Conservation (phyloP, 345 rosid genomes). For the Corchorus olitorius region DNA sequence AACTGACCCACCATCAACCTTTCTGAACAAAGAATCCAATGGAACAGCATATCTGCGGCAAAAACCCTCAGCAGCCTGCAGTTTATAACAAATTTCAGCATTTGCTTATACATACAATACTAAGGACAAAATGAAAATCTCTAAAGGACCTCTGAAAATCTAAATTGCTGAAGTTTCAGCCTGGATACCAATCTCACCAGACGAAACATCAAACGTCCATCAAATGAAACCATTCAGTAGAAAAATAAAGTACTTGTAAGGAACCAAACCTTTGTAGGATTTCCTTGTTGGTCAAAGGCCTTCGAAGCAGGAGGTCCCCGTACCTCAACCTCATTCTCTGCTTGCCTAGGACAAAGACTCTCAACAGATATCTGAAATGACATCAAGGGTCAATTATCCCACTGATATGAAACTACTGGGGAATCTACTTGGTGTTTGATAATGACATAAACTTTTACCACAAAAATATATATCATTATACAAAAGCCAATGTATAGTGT, state of each 20-base stretch:
- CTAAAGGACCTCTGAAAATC: background rate
- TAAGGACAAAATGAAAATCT: slow-evolving; percentile 16
- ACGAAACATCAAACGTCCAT: slow-evolving; percentile 15
- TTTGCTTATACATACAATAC: background rate
- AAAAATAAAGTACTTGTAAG: slow-evolving; percentile 19
- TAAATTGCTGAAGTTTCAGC: background rate
- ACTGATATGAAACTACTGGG: slow-evolving; percentile 2
- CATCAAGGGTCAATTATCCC: slow-evolving; percentile 13
- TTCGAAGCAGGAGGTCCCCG: slow-evolving; percentile 95
- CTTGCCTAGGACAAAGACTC: slow-evolving; percentile 71
- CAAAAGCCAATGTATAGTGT: background rate
- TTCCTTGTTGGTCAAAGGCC: slow-evolving; percentile 87
- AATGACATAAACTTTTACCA: slow-evolving; percentile 2
- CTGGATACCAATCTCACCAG: background rate
- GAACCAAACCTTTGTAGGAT: slow-evolving; percentile 83
- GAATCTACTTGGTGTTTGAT: background rate
- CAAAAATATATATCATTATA: background rate
- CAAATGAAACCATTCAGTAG: slow-evolving; percentile 18
- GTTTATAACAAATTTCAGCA: slow-evolving; percentile 26
- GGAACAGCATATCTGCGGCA: slow-evolving; percentile 77
- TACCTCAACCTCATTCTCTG: slow-evolving; percentile 74
- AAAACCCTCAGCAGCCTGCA: slow-evolving; percentile 95
- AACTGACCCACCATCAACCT: slow-evolving; percentile 66
- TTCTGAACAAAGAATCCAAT: slow-evolving; percentile 59
- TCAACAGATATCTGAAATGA: slow-evolving; percentile 61